These are phyloP conservation scores for Microcyclosporella mali DNA, from an alignment of 2,329 filamentous ascomycete species.

Conservation along the genomic window DNA sequence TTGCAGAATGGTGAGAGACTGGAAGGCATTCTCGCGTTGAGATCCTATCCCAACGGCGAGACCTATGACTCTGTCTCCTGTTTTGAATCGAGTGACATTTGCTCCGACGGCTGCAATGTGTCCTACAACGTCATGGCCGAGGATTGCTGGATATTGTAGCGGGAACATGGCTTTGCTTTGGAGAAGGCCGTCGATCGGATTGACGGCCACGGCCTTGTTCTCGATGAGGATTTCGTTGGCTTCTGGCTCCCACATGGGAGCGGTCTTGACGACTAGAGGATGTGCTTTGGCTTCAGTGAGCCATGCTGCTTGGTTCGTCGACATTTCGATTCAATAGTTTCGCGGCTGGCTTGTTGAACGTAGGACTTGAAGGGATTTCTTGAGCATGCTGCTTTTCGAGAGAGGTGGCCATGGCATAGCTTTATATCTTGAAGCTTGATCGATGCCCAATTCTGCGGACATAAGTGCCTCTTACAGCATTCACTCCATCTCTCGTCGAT, in stretches of 20 bases:
- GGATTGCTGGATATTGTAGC: constrained; percentile 33
- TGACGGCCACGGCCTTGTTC: constrained; percentile 33
- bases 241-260: constrained; percentile 17
- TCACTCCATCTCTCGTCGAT: too few species aligned
- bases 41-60: constrained; percentile 7
- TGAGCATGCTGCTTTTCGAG: too few species aligned
- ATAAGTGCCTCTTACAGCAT: too few species aligned
- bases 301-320: constrained; percentile 20
- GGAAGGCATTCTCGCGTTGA: constrained; percentile 17
- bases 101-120: constrained; percentile 48
- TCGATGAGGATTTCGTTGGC: constrained; percentile 32
- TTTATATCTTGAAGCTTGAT: too few species aligned
- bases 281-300: constrained; percentile 10
- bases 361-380: too few species aligned
- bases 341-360: not conserved
- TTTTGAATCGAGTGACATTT: constrained; percentile 51
- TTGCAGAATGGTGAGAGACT: constrained; percentile 13
- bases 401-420: too few species aligned
- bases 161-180: constrained; percentile 3
- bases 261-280: constrained; percentile 19
- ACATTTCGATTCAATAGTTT: not conserved
- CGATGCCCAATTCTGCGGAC: too few species aligned
- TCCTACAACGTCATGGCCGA: constrained; percentile 48
- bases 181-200: constrained; percentile 29
- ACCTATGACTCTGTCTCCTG: constrained; percentile 50